Evolutionary conservation across 768 basidiomycete species (phyloP), one percentile per base, ranked within the genome.

Genomic region (Gyrodon lividus): DNA sequence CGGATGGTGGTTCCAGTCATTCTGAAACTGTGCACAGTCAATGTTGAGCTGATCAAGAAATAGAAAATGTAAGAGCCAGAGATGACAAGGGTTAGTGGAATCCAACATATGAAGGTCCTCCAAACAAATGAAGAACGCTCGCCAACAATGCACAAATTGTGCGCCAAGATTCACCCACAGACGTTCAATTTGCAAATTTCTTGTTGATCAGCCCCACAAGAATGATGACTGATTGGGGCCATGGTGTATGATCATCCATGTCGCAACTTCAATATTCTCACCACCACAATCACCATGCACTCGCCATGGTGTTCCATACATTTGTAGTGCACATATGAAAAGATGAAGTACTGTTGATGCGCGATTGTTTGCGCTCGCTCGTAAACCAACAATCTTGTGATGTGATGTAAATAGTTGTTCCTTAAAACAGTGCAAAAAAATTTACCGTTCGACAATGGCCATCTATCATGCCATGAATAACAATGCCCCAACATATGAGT

Each of bases 91-190:
- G 19, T 76, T 59, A 0, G 51, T 44, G 0, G 48, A 17, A 41
- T 79, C 60, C 0, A 80, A 67, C 2, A 39, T 13, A 52, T 79
- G 75, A 2, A 65, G 44, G 0, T 48, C 10, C 38, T 76, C 75
- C 0, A 79, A 63, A 0, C 61, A 56, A 0, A 41, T 56, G 37
- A 80, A 80, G 51, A 79, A 78, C 0, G 70, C 74, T 1, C 65
- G 34, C 78, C 78, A 80, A 12, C 22, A 37, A 3, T 64, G 59
- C 0, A 59, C 70, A 67, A 79, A 79, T 8, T 73, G 67, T 0
- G 49, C 35, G 0, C 74, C 73, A 34, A 75, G 63, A 42, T 79
- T 76, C 13, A 75, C 67, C 77, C 77, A 78, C 0, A 79, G 59
- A 0, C 65, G 46, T 54, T 80, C 77, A 51, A 79, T 78, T 0